A percentile compares a stretch with the other conserved stretches of the same genome.
These are phyloP conservation scores for Styphnolobium japonicum DNA, from an alignment of 306 rosid genomes.

Conservation along the genomic window DNA sequence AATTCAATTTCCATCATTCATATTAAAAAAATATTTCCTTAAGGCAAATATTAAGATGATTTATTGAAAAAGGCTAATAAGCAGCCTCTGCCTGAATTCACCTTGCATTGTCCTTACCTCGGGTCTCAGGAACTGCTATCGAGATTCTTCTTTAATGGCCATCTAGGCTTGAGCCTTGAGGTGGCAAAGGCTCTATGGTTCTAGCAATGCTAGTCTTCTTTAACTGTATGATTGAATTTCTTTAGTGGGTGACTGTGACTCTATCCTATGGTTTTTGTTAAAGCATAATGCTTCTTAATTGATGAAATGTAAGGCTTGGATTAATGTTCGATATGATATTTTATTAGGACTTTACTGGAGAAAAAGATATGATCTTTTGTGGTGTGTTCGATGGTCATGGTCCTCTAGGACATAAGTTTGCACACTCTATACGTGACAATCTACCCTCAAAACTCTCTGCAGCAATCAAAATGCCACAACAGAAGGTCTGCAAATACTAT, in stretches of 20 bases:
- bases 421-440: slow-evolving; percentile 56
- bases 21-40: not conserved
- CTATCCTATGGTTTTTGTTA: not conserved
- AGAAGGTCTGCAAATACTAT: not conserved
- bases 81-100: not conserved
- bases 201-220: not conserved
- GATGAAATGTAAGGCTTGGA: not conserved
- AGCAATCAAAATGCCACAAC: slow-evolving; percentile 46
- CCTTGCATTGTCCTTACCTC: not conserved
- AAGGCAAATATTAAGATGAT: not conserved
- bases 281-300: not conserved
- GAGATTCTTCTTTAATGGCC: slow-evolving; percentile 10
- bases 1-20: not conserved
- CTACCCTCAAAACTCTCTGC: slow-evolving; percentile 66
- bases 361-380: slow-evolving; percentile 56
- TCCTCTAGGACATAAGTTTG: slow-evolving; percentile 68
- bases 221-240: not conserved
- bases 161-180: not conserved
- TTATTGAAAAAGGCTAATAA: not conserved
- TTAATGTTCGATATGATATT: not conserved
- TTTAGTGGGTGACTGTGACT: not conserved
- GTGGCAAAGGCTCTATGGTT: not conserved
- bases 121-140: not conserved
- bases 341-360: slow-evolving; percentile 54
- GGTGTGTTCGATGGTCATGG: slow-evolving; percentile 99